These are phyloP conservation scores for Trypethelium eluteriae DNA, from an alignment of 495 filamentous ascomycete species.

Conservation along the genomic window DNA sequence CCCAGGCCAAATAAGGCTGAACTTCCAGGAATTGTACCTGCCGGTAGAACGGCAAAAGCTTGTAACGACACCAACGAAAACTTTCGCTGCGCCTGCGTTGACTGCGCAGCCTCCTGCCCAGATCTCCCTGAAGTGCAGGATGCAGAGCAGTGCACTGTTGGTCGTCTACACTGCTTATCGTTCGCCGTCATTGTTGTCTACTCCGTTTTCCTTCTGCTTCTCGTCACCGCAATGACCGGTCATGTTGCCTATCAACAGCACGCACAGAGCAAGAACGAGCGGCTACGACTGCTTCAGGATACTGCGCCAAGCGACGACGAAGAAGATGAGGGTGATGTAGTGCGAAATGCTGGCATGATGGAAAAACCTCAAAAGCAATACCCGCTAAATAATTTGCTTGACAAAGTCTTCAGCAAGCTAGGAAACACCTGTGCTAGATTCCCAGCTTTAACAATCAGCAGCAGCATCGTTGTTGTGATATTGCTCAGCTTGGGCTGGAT, in stretches of 20 bases:
- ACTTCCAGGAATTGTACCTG: constrained; percentile 12
- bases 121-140: constrained; percentile 64
- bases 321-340: constrained; percentile 76
- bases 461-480: constrained; percentile 60
- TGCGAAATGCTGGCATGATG: constrained; percentile 59
- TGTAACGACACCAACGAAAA: constrained; percentile 81
- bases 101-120: constrained; percentile 79
- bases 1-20: constrained; percentile 52
- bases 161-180: constrained; percentile 78
- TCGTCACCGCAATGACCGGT: constrained; percentile 58
- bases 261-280: constrained; percentile 64
- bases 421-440: constrained; percentile 73
- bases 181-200: constrained; percentile 88
- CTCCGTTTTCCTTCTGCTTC: constrained; percentile 58
- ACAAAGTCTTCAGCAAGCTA: constrained; percentile 73
- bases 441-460: constrained; percentile 70
- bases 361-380: constrained; percentile 69
- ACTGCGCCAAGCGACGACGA: constrained; percentile 80
- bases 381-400: constrained; percentile 65
- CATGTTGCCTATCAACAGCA: constrained; percentile 69
- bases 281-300: constrained; percentile 78
- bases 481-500: constrained; percentile 81
- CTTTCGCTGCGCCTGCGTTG: constrained; percentile 86
- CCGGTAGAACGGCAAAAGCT: constrained; percentile 50
- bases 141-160: constrained; percentile 67